A percentile compares a stretch with the other conserved stretches of the same genome.
These are phyloP conservation scores for Vaccinium macrocarpon DNA, from an alignment of 148 eudicot genomes.

Conservation along the genomic window DNA sequence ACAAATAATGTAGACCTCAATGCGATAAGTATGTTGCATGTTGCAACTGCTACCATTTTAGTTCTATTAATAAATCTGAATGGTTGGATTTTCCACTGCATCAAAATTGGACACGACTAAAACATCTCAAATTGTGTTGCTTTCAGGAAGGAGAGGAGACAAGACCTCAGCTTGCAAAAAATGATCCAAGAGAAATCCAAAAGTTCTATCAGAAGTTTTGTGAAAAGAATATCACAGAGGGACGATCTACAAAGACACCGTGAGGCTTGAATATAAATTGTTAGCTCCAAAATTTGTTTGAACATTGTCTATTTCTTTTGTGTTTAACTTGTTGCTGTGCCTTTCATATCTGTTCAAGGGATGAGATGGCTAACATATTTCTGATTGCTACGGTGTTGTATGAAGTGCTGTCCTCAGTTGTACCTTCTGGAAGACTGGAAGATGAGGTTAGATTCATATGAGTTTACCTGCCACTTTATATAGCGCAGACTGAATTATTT, in stretches of 20 bases:
- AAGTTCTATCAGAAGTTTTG: constrained; percentile 66
- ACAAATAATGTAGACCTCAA: background rate
- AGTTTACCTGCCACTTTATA: constrained; percentile 13
- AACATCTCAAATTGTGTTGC: constrained; percentile 15
- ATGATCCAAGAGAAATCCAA: constrained; percentile 88
- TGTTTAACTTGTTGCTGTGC: constrained; percentile 6
- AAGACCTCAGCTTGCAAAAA: constrained; percentile 43
- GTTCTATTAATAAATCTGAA: background rate
- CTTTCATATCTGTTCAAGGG: constrained; percentile 44
- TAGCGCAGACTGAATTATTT: background rate
- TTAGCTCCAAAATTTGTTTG: constrained; percentile 4
- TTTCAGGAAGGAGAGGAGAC: constrained; percentile 81
- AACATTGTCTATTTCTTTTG: background rate
- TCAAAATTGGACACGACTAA: background rate
- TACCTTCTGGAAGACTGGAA: constrained; percentile 63
- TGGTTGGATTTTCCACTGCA: background rate
- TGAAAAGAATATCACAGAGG: constrained; percentile 65
- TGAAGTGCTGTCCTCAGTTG: constrained; percentile 82
- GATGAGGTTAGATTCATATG: constrained; percentile 57
- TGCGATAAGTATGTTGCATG: background rate
- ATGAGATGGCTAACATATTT: constrained; percentile 91
- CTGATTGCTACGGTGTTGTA: constrained; percentile 90
- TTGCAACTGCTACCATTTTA: background rate
- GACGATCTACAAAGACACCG: constrained; percentile 87
- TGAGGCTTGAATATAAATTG: constrained; percentile 32